Evolutionary conservation across 257 asterid species (phyloP).

Genomic region (Fraxinus quadrangulata): DNA sequence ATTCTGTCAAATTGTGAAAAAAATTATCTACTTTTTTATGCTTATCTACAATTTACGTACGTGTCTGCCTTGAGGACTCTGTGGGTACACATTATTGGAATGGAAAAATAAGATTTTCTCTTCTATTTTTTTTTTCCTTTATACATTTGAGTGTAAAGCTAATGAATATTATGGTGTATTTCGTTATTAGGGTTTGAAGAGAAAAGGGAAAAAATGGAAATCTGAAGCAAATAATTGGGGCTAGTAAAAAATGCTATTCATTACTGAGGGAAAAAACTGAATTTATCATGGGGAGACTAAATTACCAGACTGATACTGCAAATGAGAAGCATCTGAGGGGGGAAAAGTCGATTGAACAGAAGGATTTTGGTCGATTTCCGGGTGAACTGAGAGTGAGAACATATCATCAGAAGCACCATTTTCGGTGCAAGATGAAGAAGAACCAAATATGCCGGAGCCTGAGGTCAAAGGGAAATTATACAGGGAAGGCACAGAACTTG

Average conservation of each 20-base stretch:
- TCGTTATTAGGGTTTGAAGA: neutral
- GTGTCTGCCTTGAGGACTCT: neutral
- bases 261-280: no score
- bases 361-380: constrained; percentile 35
- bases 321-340: constrained; percentile 28
- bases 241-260: neutral
- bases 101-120: no score
- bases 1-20: neutral
- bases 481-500: neutral
- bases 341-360: constrained; percentile 23
- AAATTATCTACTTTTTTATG: neutral
- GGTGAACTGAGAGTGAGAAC: constrained; percentile 17
- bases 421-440: constrained; percentile 33
- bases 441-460: constrained; percentile 24
- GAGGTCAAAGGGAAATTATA: neutral
- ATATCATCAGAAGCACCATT: constrained; percentile 22
- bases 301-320: constrained; percentile 45
- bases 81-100: no score
- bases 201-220: neutral
- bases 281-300: neutral
- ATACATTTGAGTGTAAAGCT: no score
- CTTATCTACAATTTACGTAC: neutral
- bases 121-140: no score
- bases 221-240: neutral
- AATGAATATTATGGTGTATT: neutral